Percentiles rank a stretch among this genome's conserved stretches.
These are phyloP conservation scores for Candolleomyces efflorescens DNA, from an alignment of 768 basidiomycete genomes.

Conservation along the genomic window DNA sequence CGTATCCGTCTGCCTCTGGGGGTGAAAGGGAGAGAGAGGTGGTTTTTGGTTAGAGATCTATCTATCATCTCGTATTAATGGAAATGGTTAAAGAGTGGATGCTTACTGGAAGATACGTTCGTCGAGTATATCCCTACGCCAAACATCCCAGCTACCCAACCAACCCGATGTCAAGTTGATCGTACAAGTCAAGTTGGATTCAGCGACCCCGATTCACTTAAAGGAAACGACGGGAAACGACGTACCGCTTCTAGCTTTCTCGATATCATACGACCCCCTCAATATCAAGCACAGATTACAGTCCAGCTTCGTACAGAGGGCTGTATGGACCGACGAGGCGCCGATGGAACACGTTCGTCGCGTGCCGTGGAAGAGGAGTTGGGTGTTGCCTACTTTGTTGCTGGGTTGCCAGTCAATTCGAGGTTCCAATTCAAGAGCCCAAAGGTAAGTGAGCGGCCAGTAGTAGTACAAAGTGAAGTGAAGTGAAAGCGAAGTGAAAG, in stretches of 20 bases:
- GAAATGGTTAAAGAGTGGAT: not conserved
- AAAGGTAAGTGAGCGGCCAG: too few relatives aligned
- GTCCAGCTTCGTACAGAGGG: slow-evolving; percentile 12
- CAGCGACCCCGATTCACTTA: too few relatives aligned
- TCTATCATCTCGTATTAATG: too few relatives aligned
- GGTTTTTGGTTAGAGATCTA: not conserved
- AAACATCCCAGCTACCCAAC: too few relatives aligned
- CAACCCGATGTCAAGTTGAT: too few relatives aligned
- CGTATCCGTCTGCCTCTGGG: slow-evolving; percentile 22
- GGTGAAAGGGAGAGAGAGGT: not conserved
- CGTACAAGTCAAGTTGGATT: too few relatives aligned
- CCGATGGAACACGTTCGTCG: slow-evolving; percentile 20
- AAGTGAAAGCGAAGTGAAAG: too few relatives aligned
- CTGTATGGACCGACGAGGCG: slow-evolving; percentile 12
- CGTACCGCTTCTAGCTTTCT: slow-evolving; percentile 21
- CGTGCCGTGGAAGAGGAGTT: slow-evolving; percentile 26
- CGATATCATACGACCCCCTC: slow-evolving; percentile 25
- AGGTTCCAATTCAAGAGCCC: not conserved
- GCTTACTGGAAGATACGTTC: slow-evolving; percentile 19
- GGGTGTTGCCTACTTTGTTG: slow-evolving; percentile 26
- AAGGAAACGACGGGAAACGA: not conserved
- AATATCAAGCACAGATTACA: slow-evolving; percentile 24
- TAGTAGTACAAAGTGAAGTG: too few relatives aligned
- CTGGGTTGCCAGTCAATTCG: slow-evolving; percentile 9
- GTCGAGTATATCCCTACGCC: slow-evolving; percentile 23